Evolutionary conservation across 768 basidiomycete species (phyloP), one percentile per base, ranked within the genome.

Genomic region (Suillus discolor): DNA sequence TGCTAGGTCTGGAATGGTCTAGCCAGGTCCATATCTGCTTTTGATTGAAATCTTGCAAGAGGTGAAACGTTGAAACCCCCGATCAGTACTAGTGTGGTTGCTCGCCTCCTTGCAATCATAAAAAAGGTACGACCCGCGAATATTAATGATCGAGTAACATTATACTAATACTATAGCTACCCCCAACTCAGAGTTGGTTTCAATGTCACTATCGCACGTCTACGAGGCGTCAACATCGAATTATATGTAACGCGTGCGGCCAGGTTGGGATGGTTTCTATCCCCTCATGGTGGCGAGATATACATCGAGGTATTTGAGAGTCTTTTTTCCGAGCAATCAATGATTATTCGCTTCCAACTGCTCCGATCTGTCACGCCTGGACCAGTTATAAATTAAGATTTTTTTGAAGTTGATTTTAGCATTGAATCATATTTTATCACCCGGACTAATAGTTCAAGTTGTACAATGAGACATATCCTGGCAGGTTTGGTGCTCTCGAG

Each of bases 391-490:
- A 25, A 39, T 25, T 8, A 16, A 13, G 47, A 15, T 31, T 18
- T 28, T 54, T 31, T 31, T 28, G 31, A 31, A 6, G 31, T 31
- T 31, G 31, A 6, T 31, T 31, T 28, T 28, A 2, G 25, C 25
- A 15, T 34, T 9, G 3, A 4, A 20, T 55, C 11, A 20, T 55
- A 13, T 23, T 23, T n/a, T 57, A n/a, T 41, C 23, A 28, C 11
- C 25, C 13, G 8, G 38, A 23, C 13, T 39, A 8, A 9, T 39
- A 23, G 8, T 28, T 28, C 25, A 28, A 28, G 25, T 2, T 39
- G 57, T 11, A 25, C 16, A 39, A 76, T 77, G 75, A 73, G 31
- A 65, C 65, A 62, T 64, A 39, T 68, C 1, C 31, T 70, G 11
- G 38, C 69, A 15, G 63, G 49, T 20, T 53, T 71, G 20, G 65